These are phyloP conservation scores for Candida berthetii DNA, from an alignment of 805 yeast genomes.

Conservation along the genomic window DNA sequence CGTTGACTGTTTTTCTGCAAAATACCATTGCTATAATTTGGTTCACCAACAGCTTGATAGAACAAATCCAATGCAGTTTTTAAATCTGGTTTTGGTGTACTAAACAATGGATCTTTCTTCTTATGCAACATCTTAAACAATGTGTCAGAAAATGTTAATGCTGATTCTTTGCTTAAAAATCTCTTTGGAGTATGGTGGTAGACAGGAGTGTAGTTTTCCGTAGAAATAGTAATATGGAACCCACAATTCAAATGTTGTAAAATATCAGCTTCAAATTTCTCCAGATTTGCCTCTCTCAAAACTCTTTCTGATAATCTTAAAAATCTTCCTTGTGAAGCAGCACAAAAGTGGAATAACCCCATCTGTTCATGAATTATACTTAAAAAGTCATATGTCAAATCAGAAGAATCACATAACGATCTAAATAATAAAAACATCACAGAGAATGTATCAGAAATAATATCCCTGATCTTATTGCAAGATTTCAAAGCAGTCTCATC, in stretches of 20 bases:
- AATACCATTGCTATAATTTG: constrained; percentile 33
- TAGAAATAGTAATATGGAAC: constrained; percentile 58
- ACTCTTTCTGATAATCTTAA: constrained; percentile 52
- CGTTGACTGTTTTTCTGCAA: constrained; percentile 39
- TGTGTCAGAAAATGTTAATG: constrained; percentile 33
- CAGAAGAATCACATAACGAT: not conserved
- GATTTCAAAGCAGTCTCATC: constrained; percentile 36
- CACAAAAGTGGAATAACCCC: constrained; percentile 68
- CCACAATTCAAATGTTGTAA: constrained; percentile 76
- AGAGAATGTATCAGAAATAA: constrained; percentile 31
- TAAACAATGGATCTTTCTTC: constrained; percentile 52
- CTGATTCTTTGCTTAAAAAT: constrained; percentile 34
- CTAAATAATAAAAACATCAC: constrained; percentile 31
- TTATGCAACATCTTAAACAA: constrained; percentile 50
- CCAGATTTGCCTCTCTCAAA: constrained; percentile 35
- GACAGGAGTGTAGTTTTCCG: constrained; percentile 54
- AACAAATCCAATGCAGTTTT: constrained; percentile 68
- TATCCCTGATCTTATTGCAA: constrained; percentile 38
- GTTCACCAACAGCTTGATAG: constrained; percentile 67
- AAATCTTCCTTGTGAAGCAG: constrained; percentile 53
- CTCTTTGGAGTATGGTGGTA: constrained; percentile 53
- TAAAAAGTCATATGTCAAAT: constrained; percentile 39
- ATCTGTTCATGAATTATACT: constrained; percentile 65
- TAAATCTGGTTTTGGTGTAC: constrained; percentile 61
- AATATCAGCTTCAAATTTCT: constrained; percentile 57